A percentile compares a stretch with the other conserved stretches of the same genome.
These are phyloP conservation scores for Skeletonema marinoi DNA, from an alignment of 108 stramenopile species.

Conservation along the genomic window DNA sequence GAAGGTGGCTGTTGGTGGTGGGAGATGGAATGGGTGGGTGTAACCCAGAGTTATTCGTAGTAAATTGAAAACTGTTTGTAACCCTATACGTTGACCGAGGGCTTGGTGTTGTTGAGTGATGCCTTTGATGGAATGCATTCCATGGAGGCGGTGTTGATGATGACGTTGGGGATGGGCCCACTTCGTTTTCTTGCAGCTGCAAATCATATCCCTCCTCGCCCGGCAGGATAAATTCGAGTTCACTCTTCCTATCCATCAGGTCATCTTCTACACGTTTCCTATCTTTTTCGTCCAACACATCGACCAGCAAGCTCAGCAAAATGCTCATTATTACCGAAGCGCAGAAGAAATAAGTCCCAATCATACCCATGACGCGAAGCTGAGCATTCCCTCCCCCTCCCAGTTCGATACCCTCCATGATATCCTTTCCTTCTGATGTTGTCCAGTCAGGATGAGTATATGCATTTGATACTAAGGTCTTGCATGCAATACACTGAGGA, in stretches of 20 bases:
- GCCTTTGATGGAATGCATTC: not conserved
- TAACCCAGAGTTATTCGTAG: not conserved
- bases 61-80: not conserved
- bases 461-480: conserved; percentile 48
- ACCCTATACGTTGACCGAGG: not conserved
- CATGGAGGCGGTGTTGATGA: not conserved
- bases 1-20: conserved; percentile 40
- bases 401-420: conserved; percentile 61
- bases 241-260: conserved; percentile 23
- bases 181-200: conserved; percentile 12
- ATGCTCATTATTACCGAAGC: conserved; percentile 81
- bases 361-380: conserved; percentile 72
- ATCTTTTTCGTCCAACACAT: conserved; percentile 54
- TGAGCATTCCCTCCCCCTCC: conserved; percentile 69
- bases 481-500: conserved; percentile 59
- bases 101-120: not conserved
- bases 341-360: conserved; percentile 83
- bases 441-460: conserved; percentile 68
- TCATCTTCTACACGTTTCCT: conserved; percentile 17
- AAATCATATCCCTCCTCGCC: conserved; percentile 2
- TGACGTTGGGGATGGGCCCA: not conserved
- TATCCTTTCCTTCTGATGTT: conserved; percentile 43
- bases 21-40: conserved; percentile 22
- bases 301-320: conserved; percentile 71
- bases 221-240: not conserved